Percentiles rank a stretch among this genome's conserved stretches.
phyloP scores from a whole-genome alignment of 2,329 filamentous ascomycete genomes.

The Neonectria coccinea region DNA sequence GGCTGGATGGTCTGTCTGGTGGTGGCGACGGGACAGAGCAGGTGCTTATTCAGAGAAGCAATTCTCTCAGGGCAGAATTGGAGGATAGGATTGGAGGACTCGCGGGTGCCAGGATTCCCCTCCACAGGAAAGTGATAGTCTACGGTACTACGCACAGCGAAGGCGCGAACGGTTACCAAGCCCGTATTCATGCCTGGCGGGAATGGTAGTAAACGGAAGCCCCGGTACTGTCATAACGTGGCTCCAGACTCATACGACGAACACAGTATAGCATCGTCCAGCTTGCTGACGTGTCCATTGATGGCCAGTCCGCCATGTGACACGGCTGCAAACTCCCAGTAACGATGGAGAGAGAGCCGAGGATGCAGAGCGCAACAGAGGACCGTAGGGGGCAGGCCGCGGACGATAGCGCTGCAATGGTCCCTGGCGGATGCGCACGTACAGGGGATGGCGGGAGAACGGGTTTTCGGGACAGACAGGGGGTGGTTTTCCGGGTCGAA shows the following conservation, averaged over 20 bases:
- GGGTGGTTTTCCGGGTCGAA: neutral
- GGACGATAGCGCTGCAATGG: neutral
- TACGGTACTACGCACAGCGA: neutral
- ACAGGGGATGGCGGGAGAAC: neutral
- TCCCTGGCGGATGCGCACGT: neutral
- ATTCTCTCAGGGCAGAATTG: neutral
- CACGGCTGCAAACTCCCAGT: neutral
- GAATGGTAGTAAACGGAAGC: neutral
- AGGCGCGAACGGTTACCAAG: neutral
- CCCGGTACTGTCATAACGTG: neutral
- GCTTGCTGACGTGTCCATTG: slow-evolving; percentile 24
- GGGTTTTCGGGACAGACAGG: neutral
- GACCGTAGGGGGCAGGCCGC: neutral
- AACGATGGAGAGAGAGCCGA: neutral
- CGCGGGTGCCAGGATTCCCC: neutral
- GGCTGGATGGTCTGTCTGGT: neutral
- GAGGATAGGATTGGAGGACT: neutral
- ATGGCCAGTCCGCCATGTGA: neutral
- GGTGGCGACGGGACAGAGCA: neutral
- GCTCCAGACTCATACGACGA: slow-evolving; percentile 7
- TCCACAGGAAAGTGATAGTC: neutral
- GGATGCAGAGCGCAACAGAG: neutral
- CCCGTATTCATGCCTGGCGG: neutral
- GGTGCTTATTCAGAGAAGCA: neutral
- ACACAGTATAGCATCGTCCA: neutral